A percentile compares a stretch with the other conserved stretches of the same genome.
Conservation (phyloP, 805 yeast genomes). For the Nakazawaea sp. region DNA sequence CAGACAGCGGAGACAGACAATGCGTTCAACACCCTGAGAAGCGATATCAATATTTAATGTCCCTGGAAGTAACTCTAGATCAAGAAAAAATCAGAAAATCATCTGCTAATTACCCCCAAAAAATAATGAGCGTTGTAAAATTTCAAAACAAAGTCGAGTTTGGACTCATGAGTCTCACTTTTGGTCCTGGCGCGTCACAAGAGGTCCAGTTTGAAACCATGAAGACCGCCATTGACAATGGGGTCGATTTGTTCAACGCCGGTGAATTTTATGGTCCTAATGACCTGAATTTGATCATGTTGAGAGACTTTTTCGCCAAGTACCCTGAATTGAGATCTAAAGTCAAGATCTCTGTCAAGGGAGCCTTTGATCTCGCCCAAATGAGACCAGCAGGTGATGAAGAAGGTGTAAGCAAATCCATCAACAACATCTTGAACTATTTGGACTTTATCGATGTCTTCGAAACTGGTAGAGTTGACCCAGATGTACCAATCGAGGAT, state of each 20-base stretch:
- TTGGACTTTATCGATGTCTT: constrained; percentile 45
- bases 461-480: constrained; percentile 70
- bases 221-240: constrained; percentile 40
- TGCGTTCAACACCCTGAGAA: too few relatives aligned
- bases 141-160: constrained; percentile 38
- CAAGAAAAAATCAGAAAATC: background rate
- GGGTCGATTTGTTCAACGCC: constrained; percentile 54
- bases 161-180: constrained; percentile 80
- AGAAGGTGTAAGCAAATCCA: constrained; percentile 38
- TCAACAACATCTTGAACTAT: constrained; percentile 34
- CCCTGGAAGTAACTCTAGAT: too few relatives aligned
- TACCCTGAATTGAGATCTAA: constrained; percentile 51
- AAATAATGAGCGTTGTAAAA: background rate
- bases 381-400: constrained; percentile 42
- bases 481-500: constrained; percentile 47
- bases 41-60: too few relatives aligned
- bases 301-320: constrained; percentile 50
- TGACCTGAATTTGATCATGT: constrained; percentile 45
- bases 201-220: constrained; percentile 44
- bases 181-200: constrained; percentile 54
- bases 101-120: background rate
- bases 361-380: constrained; percentile 37
- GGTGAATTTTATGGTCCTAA: constrained; percentile 75
- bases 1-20: too few relatives aligned
- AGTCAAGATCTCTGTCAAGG: constrained; percentile 62